phyloP scores from a whole-genome alignment of 176 grass and related monocot species.

The Metroxylon sagu region DNA sequence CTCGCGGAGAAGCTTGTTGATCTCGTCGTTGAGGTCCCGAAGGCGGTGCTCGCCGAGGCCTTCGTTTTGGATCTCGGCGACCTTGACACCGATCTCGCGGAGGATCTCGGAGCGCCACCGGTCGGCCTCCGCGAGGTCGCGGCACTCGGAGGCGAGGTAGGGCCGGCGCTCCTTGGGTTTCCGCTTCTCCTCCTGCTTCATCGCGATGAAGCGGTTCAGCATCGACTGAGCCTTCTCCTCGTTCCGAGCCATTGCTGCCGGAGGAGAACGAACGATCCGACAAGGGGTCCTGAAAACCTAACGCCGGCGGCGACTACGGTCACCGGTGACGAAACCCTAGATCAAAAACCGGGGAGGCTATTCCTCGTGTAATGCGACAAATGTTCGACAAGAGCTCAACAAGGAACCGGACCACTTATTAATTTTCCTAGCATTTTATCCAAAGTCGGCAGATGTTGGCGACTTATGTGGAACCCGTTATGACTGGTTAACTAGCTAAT shows the following conservation, averaged over 20 bases:
- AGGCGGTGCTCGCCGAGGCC: constrained; percentile 92
- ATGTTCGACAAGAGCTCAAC: too few relatives aligned
- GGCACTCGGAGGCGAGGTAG: constrained; percentile 84
- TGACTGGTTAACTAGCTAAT: too few relatives aligned
- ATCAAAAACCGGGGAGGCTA: too few relatives aligned
- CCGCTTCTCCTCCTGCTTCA: constrained; percentile 98
- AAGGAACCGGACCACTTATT: too few relatives aligned
- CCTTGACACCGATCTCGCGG: constrained; percentile 90
- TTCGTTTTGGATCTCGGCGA: constrained; percentile 94
- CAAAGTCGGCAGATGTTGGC: too few relatives aligned
- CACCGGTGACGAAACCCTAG: too few relatives aligned
- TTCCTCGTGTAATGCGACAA: too few relatives aligned
- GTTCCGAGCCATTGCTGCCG: constrained; percentile 65
- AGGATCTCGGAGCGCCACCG: constrained; percentile 92
- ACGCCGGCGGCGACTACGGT: too few relatives aligned
- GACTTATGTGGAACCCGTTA: too few relatives aligned
- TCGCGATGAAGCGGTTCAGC: constrained; percentile 92
- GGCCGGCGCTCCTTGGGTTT: constrained; percentile 92
- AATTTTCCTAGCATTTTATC: too few relatives aligned
- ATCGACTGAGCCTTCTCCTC: constrained; percentile 98
- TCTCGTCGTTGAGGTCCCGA: constrained; percentile 97
- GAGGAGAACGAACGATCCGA: too few relatives aligned
- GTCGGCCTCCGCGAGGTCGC: constrained; percentile 85
- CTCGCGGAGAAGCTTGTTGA: constrained; percentile 97
- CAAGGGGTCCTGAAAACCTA: too few relatives aligned